These are phyloP conservation scores for Blastobotrys parvus DNA, from an alignment of 805 yeast species.

Conservation along the genomic window DNA sequence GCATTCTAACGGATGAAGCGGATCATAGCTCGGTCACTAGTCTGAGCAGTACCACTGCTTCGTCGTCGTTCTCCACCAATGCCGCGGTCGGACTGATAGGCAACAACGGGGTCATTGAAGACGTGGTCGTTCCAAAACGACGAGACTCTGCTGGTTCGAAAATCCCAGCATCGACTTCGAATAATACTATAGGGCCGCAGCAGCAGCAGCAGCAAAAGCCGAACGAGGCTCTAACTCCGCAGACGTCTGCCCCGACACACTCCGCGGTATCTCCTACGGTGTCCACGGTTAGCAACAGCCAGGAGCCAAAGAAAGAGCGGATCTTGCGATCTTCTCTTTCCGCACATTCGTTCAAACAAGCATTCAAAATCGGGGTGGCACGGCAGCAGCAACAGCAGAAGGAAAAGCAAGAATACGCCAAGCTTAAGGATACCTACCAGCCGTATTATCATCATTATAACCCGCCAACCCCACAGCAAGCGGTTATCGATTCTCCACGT, in stretches of 20 bases:
- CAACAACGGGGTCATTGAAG: not conserved
- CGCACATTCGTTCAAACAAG: conserved; percentile 9
- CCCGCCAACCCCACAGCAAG: not conserved
- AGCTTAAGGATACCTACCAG: no score
- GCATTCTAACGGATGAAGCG: not conserved
- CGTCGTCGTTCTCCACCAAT: not conserved
- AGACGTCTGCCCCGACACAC: not conserved
- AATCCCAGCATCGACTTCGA: not conserved
- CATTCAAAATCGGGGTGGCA: conserved; percentile 4
- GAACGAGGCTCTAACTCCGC: not conserved
- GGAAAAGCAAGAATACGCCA: not conserved
- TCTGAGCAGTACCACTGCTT: not conserved
- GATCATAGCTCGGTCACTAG: not conserved
- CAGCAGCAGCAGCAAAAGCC: not conserved
- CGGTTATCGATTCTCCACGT: not conserved
- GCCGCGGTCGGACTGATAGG: not conserved
- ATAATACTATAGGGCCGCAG: no score
- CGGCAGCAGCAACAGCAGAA: not conserved
- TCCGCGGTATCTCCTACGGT: not conserved
- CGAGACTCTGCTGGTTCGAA: not conserved
- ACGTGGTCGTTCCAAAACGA: not conserved
- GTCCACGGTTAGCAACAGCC: not conserved
- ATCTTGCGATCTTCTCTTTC: conserved; percentile 7
- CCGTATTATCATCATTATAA: no score
- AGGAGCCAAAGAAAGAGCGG: not conserved